Conservation (phyloP, 2,329 filamentous ascomycete genomes). For the Phyllosticta capitalensis region DNA sequence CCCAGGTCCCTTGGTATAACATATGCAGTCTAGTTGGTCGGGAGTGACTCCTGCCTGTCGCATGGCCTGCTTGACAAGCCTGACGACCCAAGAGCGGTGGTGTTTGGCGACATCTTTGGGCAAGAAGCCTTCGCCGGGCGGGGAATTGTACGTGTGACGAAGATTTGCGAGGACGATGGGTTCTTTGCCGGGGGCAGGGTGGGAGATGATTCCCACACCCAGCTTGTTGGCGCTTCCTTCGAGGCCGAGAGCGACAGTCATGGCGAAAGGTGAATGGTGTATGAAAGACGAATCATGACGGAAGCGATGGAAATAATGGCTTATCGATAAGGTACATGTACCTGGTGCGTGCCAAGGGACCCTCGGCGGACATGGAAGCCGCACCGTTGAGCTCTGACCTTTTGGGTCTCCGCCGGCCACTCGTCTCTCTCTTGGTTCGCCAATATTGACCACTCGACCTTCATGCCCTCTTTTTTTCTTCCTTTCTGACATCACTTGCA, state of each 20-base stretch:
- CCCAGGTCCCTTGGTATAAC: slow-evolving; percentile 89
- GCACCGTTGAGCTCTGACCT: background rate
- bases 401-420: background rate
- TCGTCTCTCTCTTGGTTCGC: background rate
- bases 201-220: slow-evolving; percentile 82
- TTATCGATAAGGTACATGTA: slow-evolving; percentile 9
- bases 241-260: slow-evolving; percentile 60
- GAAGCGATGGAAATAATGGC: background rate
- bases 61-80: slow-evolving; percentile 71
- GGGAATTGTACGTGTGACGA: slow-evolving; percentile 84
- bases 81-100: slow-evolving; percentile 77
- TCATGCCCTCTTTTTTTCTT: background rate
- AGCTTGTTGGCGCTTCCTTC: slow-evolving; percentile 98
- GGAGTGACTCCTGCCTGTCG: slow-evolving; percentile 47
- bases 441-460: background rate
- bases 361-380: too few species aligned
- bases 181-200: slow-evolving; percentile 44
- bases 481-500: too few species aligned
- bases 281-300: background rate
- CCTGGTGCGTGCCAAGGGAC: too few species aligned
- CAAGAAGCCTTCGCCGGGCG: slow-evolving; percentile 87
- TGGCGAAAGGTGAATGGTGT: background rate
- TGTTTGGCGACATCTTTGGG: slow-evolving; percentile 94
- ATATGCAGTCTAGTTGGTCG: slow-evolving; percentile 75
- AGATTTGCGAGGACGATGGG: slow-evolving; percentile 75